Percentiles rank a stretch among this genome's conserved stretches.
Conservation (phyloP, 176 grass and related monocot genomes). For the Pharus latifolius region DNA sequence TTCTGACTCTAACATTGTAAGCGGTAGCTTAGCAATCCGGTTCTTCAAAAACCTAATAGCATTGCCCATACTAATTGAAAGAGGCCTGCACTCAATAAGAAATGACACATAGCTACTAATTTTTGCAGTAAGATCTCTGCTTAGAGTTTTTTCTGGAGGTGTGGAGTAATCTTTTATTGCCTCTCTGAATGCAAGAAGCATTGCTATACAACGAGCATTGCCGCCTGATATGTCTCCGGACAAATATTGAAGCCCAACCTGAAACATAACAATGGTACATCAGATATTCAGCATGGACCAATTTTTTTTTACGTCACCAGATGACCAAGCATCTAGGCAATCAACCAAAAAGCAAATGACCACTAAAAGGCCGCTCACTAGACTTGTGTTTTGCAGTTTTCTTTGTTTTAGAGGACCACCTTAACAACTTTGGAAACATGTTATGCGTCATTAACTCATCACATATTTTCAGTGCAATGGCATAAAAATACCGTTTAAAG, state of each 20-base stretch:
- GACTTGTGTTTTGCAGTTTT: not conserved
- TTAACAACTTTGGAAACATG: not conserved
- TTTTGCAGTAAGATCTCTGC: conserved; percentile 58
- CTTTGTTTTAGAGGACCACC: not conserved
- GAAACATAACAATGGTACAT: conserved; percentile 7
- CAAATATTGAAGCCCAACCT: conserved; percentile 85
- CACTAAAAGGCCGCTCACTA: not conserved
- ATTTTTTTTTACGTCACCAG: not conserved
- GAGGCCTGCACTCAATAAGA: conserved; percentile 61
- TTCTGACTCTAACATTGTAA: conserved; percentile 47
- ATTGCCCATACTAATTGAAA: conserved; percentile 83
- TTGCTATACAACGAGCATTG: conserved; percentile 69
- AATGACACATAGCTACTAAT: conserved; percentile 64
- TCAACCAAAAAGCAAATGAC: not conserved
- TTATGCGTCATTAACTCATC: too few relatives aligned
- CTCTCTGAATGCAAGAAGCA: conserved; percentile 76
- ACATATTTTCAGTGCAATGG: too few relatives aligned
- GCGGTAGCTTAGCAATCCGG: conserved; percentile 42
- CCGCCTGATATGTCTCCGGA: conserved; percentile 53
- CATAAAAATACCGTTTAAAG: too few relatives aligned
- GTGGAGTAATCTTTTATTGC: conserved; percentile 67
- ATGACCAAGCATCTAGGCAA: not conserved
- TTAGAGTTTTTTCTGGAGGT: conserved; percentile 56
- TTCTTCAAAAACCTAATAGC: conserved; percentile 70
- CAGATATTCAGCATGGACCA: not conserved